Evolutionary conservation across 441 rosid species (phyloP).

Genomic region (Gossypium trilobum): DNA sequence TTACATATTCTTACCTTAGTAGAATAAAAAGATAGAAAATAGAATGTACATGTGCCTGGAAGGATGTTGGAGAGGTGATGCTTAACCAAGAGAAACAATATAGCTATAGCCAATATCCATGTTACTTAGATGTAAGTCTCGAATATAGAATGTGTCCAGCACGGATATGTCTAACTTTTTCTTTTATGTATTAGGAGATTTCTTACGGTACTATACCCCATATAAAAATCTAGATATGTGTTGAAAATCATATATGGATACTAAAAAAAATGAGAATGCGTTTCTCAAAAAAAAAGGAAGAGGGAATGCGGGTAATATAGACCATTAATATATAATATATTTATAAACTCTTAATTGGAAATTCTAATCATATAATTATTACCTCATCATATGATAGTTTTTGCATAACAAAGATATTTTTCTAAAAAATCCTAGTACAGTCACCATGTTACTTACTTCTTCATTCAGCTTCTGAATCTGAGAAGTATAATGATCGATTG

Average conservation of each 20-base stretch:
- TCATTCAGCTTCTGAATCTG: slow-evolving; percentile 41
- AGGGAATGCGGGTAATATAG: too few relatives aligned
- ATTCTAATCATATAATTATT: background rate
- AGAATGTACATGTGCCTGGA: background rate
- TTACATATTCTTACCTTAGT: background rate
- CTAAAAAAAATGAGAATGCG: too few relatives aligned
- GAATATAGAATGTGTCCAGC: background rate
- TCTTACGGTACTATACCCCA: background rate
- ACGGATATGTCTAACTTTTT: background rate
- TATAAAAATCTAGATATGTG: background rate
- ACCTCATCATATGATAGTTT: background rate
- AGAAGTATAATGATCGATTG: slow-evolving; percentile 55
- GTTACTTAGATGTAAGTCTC: background rate
- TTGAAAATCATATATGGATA: background rate
- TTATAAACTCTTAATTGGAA: background rate
- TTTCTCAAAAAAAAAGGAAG: too few relatives aligned
- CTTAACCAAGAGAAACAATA: background rate
- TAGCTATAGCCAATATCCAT: background rate
- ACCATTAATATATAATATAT: background rate
- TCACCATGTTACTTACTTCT: slow-evolving; percentile 35
- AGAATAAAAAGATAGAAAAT: background rate
- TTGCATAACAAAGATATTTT: slow-evolving; percentile 20
- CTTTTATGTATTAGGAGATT: background rate
- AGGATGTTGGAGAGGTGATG: background rate
- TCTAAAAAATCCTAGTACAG: background rate